Percentiles rank a stretch among this genome's conserved stretches.
Conservation (phyloP, 805 yeast genomes). For the Hermanozyma aechmeae region DNA sequence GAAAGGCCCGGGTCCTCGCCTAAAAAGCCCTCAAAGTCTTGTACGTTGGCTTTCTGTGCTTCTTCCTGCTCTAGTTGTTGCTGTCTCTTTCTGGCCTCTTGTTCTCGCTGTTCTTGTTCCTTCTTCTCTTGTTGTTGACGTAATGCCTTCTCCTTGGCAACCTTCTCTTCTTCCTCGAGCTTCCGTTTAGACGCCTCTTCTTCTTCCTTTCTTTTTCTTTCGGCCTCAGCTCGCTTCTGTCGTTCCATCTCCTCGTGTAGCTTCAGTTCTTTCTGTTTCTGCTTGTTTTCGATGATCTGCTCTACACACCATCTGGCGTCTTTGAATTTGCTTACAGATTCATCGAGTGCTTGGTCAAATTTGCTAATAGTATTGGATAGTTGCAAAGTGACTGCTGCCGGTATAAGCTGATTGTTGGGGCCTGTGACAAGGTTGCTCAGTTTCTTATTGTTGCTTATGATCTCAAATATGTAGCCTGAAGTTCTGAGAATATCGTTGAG, state of each 20-base stretch:
- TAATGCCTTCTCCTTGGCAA: background rate
- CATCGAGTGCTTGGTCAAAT: constrained; percentile 35
- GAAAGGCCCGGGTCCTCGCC: constrained; percentile 15
- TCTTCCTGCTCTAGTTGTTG: constrained; percentile 11
- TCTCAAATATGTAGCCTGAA: constrained; percentile 35
- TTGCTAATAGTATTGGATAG: constrained; percentile 22
- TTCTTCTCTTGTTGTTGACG: constrained; percentile 5
- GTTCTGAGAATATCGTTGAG: constrained; percentile 31
- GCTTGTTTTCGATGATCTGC: constrained; percentile 32
- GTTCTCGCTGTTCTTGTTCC: constrained; percentile 10
- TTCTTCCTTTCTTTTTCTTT: constrained; percentile 13
- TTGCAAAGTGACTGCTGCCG: constrained; percentile 27
- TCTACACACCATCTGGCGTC: constrained; percentile 37
- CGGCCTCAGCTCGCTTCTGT: constrained; percentile 9
- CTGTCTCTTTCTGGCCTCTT: constrained; percentile 11
- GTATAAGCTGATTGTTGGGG: constrained; percentile 30
- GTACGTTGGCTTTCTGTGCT: constrained; percentile 8
- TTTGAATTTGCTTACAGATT: constrained; percentile 29
- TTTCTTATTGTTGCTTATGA: constrained; percentile 26
- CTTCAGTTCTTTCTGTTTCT: constrained; percentile 31
- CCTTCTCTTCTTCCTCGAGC: constrained; percentile 11
- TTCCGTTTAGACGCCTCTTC: constrained; percentile 11
- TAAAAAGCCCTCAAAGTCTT: constrained; percentile 12
- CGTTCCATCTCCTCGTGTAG: constrained; percentile 25
- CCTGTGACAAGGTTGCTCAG: constrained; percentile 35